Evolutionary conservation across 768 basidiomycete species (phyloP).

Genomic region (Arthromyces matolae): DNA sequence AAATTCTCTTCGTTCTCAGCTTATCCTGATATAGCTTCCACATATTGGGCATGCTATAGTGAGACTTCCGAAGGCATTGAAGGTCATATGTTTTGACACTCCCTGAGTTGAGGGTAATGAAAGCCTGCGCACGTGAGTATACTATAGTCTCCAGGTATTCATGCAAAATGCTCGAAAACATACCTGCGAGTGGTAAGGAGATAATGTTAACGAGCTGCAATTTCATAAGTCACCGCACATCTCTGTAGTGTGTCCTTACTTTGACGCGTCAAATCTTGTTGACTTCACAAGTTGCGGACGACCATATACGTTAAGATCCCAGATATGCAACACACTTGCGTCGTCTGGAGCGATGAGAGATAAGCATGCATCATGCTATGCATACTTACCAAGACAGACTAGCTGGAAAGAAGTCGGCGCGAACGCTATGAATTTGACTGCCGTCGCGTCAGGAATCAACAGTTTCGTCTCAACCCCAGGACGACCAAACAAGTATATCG

Average conservation of each 20-base stretch:
- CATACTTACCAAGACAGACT: conserved; percentile 54
- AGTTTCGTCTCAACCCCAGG: conserved; percentile 58
- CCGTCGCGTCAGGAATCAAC: conserved; percentile 39
- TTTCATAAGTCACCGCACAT: not conserved
- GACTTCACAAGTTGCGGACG: conserved; percentile 50
- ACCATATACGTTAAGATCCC: conserved; percentile 52
- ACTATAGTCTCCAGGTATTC: too few relatives aligned
- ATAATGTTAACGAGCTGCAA: conserved; percentile 54
- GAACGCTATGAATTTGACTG: conserved; percentile 62
- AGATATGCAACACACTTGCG: conserved; percentile 53
- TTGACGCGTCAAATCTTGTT: conserved; percentile 45
- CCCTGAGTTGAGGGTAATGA: conserved; percentile 45
- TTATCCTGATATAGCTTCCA: conserved; percentile 73
- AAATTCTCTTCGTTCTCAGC: conserved; percentile 38
- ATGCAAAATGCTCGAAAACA: conserved; percentile 19
- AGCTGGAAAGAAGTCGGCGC: conserved; percentile 51
- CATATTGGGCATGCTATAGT: conserved; percentile 67
- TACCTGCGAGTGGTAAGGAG: conserved; percentile 73
- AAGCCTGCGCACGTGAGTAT: conserved; percentile 33
- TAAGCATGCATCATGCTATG: not conserved
- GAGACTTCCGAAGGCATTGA: conserved; percentile 60
- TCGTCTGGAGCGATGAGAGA: conserved; percentile 37
- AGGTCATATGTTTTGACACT: conserved; percentile 76
- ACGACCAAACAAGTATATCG: conserved; percentile 63
- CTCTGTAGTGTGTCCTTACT: conserved; percentile 28